Percentiles rank a stretch among this genome's conserved stretches.
These are phyloP conservation scores for Colletotrichum liriopes DNA, from an alignment of 2,329 filamentous ascomycete species.

Conservation along the genomic window DNA sequence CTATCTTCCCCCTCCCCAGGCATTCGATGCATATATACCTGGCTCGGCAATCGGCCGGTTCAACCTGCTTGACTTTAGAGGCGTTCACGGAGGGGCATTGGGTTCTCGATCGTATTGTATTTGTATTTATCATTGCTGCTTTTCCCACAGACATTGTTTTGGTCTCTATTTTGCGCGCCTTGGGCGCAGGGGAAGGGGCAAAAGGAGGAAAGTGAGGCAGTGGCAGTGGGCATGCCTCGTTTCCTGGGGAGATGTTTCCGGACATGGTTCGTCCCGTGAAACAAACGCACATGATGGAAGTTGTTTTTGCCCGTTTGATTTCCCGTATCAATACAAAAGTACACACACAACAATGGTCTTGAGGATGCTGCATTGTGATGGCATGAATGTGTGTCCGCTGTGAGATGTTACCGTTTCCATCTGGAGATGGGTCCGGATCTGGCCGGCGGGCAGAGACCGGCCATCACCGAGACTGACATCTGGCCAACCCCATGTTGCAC, in stretches of 20 bases:
- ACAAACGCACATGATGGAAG: constrained; percentile 12
- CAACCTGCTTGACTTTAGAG: constrained; percentile 29
- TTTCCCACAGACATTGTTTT: constrained; percentile 23
- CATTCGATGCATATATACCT: constrained; percentile 41
- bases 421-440: background rate
- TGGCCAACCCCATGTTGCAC: too few relatives aligned
- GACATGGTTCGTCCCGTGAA: constrained; percentile 13
- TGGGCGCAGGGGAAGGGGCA: background rate
- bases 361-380: background rate
- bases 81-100: constrained; percentile 37
- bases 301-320: constrained; percentile 24
- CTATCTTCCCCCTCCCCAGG: constrained; percentile 32
- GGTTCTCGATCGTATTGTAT: constrained; percentile 36
- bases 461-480: background rate
- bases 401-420: background rate
- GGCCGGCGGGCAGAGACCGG: background rate
- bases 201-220: background rate
- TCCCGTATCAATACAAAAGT: constrained; percentile 39
- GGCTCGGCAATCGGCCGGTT: constrained; percentile 32
- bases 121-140: constrained; percentile 38
- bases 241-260: constrained; percentile 11
- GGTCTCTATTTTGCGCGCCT: constrained; percentile 10
- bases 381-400: background rate
- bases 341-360: background rate
- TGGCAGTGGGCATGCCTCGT: constrained; percentile 28